A percentile compares a stretch with the other conserved stretches of the same genome.
Evolutionary conservation across 345 rosid species (phyloP).

Genomic region (Chamaenerion angustifolium): DNA sequence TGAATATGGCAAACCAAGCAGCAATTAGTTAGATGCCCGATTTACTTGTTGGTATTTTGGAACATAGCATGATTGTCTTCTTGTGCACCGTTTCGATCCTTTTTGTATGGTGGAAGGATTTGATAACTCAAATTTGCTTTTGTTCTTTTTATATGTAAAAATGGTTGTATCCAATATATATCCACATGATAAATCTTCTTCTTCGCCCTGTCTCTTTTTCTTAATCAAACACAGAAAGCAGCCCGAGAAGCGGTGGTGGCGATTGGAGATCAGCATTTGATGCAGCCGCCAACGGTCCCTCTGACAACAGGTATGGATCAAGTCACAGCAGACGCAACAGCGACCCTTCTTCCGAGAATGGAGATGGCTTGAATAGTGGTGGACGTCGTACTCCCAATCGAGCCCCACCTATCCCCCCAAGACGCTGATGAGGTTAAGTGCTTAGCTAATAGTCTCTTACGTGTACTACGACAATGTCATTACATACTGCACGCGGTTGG

Average conservation of each 20-base stretch:
- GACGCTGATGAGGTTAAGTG: constrained; percentile 13
- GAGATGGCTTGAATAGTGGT: constrained; percentile 16
- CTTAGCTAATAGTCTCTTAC: background rate
- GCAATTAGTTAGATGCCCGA: too few relatives aligned
- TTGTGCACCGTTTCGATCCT: too few relatives aligned
- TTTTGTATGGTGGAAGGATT: too few relatives aligned
- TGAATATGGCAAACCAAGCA: too few relatives aligned
- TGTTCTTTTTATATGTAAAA: background rate
- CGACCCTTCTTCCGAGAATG: constrained; percentile 20
- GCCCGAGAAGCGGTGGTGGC: constrained; percentile 52
- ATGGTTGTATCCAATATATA: too few relatives aligned
- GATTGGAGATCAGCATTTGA: constrained; percentile 98
- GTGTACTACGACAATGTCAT: too few relatives aligned
- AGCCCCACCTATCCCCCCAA: constrained; percentile 40
- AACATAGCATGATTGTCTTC: too few relatives aligned
- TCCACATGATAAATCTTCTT: background rate
- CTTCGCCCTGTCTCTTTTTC: background rate
- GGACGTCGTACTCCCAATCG: constrained; percentile 35
- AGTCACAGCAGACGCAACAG: constrained; percentile 13
- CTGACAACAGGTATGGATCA: constrained; percentile 30
- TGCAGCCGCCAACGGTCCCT: constrained; percentile 59
- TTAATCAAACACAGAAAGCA: constrained; percentile 43
- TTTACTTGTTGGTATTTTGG: too few relatives aligned
- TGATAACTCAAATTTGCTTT: background rate
- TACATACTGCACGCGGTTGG: too few relatives aligned